Percentiles rank a stretch among this genome's conserved stretches.
Evolutionary conservation across 2,329 filamentous ascomycete genomes (phyloP).

Genomic region (Fusarium begoniae): DNA sequence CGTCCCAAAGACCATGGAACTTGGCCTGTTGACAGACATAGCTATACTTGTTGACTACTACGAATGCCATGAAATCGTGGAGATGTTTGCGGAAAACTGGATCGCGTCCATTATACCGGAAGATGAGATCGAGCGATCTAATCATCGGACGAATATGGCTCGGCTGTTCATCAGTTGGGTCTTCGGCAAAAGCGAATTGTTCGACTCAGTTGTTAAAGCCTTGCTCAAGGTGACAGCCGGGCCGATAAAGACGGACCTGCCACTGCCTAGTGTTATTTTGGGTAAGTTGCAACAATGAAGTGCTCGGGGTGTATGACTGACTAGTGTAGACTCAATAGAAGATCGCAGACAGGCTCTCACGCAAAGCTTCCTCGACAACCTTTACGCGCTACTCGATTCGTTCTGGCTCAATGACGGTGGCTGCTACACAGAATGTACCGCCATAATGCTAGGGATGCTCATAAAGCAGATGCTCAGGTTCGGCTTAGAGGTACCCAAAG

Average conservation of each 20-base stretch:
- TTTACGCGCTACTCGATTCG: neutral
- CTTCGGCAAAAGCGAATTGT: accelerated
- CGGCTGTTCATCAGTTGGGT: neutral
- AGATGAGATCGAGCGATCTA: accelerated
- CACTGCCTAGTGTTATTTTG: accelerated
- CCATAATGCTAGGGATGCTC: neutral
- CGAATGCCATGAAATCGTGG: constrained; percentile 31
- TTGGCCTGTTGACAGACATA: constrained; percentile 32
- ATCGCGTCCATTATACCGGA: accelerated
- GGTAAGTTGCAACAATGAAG: neutral
- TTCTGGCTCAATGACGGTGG: neutral
- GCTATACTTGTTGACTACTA: constrained; percentile 42
- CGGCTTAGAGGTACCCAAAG: too few relatives aligned
- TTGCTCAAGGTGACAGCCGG: too few relatives aligned
- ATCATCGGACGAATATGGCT: too few relatives aligned
- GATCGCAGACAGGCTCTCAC: accelerated
- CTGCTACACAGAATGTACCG: accelerated
- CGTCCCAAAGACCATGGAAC: constrained; percentile 5
- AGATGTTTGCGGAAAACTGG: neutral
- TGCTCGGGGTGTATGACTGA: neutral
- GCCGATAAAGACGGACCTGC: accelerated
- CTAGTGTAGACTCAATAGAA: accelerated
- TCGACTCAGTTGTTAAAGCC: too few relatives aligned
- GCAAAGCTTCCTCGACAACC: accelerated
- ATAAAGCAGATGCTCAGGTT: neutral